Evolutionary conservation across 805 yeast species (phyloP), one percentile per base, ranked within the genome.

Genomic region (Metschnikowia chrysomelidarum): DNA sequence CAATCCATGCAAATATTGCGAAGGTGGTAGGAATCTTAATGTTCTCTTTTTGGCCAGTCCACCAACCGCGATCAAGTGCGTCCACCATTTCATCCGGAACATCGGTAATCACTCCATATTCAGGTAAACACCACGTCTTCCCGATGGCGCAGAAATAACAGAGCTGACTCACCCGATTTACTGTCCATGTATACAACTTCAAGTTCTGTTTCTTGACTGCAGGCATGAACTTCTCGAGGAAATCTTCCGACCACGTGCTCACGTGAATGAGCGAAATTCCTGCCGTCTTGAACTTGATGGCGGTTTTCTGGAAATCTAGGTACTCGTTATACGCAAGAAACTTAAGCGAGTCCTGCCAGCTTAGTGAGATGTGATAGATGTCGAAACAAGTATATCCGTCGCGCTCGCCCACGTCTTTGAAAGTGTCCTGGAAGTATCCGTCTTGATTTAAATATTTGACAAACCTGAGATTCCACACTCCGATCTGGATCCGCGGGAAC

Each of bases 391-490:
- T 16, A 32, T 35, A 46, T 3, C 63, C 62, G 10, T 21, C 12
- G 16, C 22, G 9, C 8, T 36, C 19, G 4, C 16, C 9, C 3
- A 19, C 12, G 9, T 10, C 28, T 1, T 22, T 30, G 32, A 60
- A 56, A 11, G 51, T 36, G 8, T 48, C 32, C 41, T 56, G 62
- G 43, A 67, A 65, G 37, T 46, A 60, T 1, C 50, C 54, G 26
- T 65, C 64, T 40, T 67, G 71, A 46, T 67, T 67, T 40, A 66
- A 37, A 46, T 53, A 66, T 42, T 64, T 62, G 28, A 65, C 41
- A 33, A 62, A 56, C 22, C 58, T 53, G 36, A 67, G 49, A 40
- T 62, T 60, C 73, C 73, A 67, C 15, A 67, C 45, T 4, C 72
- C 73, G 35, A 65, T 53, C 40, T 62, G 67, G 19, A 67, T 44